phyloP scores from a whole-genome alignment of 805 yeast species.

The Hanseniaspora occidentalis region DNA sequence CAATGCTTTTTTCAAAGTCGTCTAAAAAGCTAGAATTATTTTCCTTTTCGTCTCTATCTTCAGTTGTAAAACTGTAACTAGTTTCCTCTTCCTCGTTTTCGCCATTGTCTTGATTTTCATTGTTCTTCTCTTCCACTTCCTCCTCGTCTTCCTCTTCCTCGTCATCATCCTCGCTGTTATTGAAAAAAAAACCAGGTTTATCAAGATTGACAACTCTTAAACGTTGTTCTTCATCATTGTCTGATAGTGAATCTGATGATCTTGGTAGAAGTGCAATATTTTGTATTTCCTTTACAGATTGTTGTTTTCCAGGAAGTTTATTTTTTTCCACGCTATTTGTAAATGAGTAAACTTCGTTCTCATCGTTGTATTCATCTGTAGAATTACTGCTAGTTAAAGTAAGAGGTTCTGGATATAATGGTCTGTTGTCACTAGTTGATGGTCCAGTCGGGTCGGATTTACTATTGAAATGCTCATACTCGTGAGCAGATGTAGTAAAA shows the following conservation, averaged over 20 bases:
- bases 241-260: not conserved
- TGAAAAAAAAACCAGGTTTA: constrained; percentile 17
- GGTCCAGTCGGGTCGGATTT: not conserved
- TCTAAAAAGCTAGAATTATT: too few relatives aligned
- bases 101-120: not conserved
- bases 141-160: not conserved
- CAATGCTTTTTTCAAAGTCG: too few relatives aligned
- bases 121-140: not conserved
- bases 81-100: too few relatives aligned
- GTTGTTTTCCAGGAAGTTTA: not conserved
- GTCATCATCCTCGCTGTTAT: constrained; percentile 10
- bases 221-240: not conserved
- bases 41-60: too few relatives aligned
- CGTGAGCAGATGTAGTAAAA: not conserved
- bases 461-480: not conserved
- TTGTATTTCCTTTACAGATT: not conserved
- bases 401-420: not conserved
- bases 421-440: not conserved
- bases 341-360: not conserved
- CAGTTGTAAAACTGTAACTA: too few relatives aligned
- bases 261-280: not conserved
- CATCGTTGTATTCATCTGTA: not conserved
- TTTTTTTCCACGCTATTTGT: not conserved
- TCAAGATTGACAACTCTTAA: constrained; percentile 22
- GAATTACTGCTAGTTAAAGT: not conserved